Conservation (phyloP, 1,284 basidiomycete genomes). For the Ceratobasidium sp. region DNA sequence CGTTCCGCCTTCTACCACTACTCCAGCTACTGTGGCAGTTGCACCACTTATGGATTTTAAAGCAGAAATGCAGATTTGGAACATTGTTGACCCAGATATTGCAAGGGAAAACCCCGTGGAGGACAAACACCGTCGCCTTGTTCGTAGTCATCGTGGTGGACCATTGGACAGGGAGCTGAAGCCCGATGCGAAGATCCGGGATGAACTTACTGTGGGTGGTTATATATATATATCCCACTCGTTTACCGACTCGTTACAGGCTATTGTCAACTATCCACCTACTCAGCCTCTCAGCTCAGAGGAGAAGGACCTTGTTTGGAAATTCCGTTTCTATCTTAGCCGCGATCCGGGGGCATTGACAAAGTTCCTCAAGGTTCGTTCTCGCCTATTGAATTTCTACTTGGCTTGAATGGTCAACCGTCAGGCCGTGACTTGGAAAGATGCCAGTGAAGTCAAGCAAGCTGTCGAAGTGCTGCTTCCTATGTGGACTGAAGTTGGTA, state of each 20-base stretch:
- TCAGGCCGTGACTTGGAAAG: constrained; percentile 91
- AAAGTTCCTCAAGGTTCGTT: constrained; percentile 83
- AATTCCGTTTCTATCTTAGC: constrained; percentile 96
- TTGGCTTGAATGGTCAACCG: not conserved
- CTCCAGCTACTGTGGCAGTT: constrained; percentile 49
- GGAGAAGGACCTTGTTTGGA: constrained; percentile 98
- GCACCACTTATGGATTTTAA: constrained; percentile 55
- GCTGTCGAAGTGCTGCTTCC: constrained; percentile 96
- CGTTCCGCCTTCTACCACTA: constrained; percentile 31
- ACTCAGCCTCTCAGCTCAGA: constrained; percentile 86
- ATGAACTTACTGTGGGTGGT: constrained; percentile 88
- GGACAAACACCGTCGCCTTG: constrained; percentile 93
- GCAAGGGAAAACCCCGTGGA: constrained; percentile 94
- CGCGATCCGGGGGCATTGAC: constrained; percentile 92
- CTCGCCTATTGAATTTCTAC: not conserved
- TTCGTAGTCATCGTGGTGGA: constrained; percentile 93
- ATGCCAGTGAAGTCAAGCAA: constrained; percentile 95
- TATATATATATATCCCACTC: too few species aligned
- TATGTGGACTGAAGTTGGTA: constrained; percentile 96
- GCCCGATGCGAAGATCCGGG: constrained; percentile 93
- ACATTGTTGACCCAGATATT: constrained; percentile 91
- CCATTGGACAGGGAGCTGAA: constrained; percentile 96
- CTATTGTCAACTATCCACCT: constrained; percentile 90
- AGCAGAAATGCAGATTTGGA: constrained; percentile 78
- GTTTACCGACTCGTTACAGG: constrained; percentile 66